phyloP scores from a whole-genome alignment of 345 rosid genomes.

The Salix purpurea region DNA sequence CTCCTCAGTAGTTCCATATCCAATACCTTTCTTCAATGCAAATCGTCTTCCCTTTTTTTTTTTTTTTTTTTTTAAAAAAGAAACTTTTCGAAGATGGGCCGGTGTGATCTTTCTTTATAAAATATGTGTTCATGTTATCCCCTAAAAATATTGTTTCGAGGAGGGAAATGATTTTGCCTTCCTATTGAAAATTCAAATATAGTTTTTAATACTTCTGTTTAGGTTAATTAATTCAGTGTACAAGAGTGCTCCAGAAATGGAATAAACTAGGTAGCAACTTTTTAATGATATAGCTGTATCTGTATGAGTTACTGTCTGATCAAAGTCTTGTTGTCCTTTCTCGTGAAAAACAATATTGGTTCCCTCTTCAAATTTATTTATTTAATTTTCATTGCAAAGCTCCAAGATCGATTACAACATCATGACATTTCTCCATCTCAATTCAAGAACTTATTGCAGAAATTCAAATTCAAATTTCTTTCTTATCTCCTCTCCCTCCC shows the following conservation, averaged over 20 bases:
- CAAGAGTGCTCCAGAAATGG: background rate
- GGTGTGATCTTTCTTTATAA: background rate
- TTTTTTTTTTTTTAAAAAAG: no score
- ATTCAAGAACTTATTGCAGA: background rate
- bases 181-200: background rate
- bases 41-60: no score
- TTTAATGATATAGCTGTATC: conserved; percentile 12
- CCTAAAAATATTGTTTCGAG: background rate
- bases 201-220: background rate
- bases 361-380: background rate
- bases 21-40: background rate
- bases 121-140: background rate
- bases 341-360: conserved; percentile 14
- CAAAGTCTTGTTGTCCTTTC: conserved; percentile 1
- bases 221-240: background rate
- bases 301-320: conserved; percentile 7
- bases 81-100: background rate
- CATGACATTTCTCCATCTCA: background rate
- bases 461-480: background rate
- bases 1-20: background rate
- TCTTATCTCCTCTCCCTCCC: background rate
- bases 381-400: background rate
- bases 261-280: conserved; percentile 8
- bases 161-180: background rate
- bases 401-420: background rate